Percentiles rank a stretch among this genome's conserved stretches.
Evolutionary conservation across 306 rosid species (phyloP).

Genomic region (Hippophae rhamnoides): DNA sequence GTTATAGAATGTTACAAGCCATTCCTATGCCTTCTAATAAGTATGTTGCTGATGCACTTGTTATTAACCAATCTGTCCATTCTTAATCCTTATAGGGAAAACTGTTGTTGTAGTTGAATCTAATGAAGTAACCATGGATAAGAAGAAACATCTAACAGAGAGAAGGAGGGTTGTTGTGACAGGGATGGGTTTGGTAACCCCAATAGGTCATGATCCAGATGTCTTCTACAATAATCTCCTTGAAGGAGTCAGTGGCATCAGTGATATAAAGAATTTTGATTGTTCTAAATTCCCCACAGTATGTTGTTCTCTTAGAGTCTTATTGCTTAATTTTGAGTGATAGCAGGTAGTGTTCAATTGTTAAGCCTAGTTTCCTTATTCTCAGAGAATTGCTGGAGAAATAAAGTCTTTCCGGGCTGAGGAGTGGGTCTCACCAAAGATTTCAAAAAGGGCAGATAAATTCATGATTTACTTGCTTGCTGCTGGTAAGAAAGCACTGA

Average conservation of each 20-base stretch:
- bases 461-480: conserved; percentile 66
- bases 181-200: conserved; percentile 69
- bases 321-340: background rate
- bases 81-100: conserved; percentile 26
- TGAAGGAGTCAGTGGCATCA: conserved; percentile 67
- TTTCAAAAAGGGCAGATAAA: conserved; percentile 62
- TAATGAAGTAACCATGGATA: conserved; percentile 29
- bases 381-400: conserved; percentile 77
- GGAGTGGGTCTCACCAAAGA: conserved; percentile 63
- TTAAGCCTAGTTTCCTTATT: background rate
- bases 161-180: conserved; percentile 70
- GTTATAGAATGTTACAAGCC: too few relatives aligned
- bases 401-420: conserved; percentile 63
- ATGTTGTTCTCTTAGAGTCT: conserved; percentile 6
- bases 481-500: conserved; percentile 71
- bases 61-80: background rate
- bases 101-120: conserved; percentile 37
- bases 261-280: conserved; percentile 65
- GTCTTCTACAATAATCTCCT: conserved; percentile 66
- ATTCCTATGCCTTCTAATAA: too few relatives aligned
- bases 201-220: conserved; percentile 73
- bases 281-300: conserved; percentile 63
- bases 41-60: background rate
- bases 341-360: background rate
- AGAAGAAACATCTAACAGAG: conserved; percentile 34